Evolutionary conservation across 805 yeast genomes (phyloP), one percentile per base, ranked within the genome.

Genomic region (Wickerhamiella slavikovae): DNA sequence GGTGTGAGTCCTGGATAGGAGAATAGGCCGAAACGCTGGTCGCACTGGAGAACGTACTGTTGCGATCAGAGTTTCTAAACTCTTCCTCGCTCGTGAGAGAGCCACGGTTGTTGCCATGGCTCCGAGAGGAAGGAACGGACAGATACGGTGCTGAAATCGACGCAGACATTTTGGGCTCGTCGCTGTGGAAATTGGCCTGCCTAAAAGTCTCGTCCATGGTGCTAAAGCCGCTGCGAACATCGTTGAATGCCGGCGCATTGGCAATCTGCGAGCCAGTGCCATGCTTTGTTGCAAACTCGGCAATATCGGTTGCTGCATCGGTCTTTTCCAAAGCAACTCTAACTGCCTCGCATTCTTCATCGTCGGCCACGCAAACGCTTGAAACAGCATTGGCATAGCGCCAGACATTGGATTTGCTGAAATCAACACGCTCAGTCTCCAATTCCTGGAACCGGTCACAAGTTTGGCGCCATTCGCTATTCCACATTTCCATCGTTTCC

Each of bases 361-460:
- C 93, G 42, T 73, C 76, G 25, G 68, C 66, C 19, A 79, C 83
- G 45, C 93, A 80, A 3, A 71, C 59, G 0, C 78, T 61, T 5
- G 91, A 76, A 6, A 76, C 58, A 23, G 70, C 60, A 49, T 79
- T 79, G 27, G 85, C 69, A 43, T 61, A 78, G 25, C 70, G 75
- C 76, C 92, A 80, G 35, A 80, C 49, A 39, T 71, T 76, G 12
- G 72, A 57, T 42, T 77, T 73, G 33, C 75, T 44, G 36, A 70
- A 63, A 41, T 72, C 73, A 32, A 77, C 64, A 37, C 83, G 62
- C 44, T 75, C 80, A 28, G 68, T 66, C 45, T 79, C 93, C 27
- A 75, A 49, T 30, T 55, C 62, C 49, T 79, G 82, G 37, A 73
- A 57, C 36, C 63, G 64, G 37, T 62, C 67, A 26, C 78, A 63